Percentiles rank a stretch among this genome's conserved stretches.
Evolutionary conservation across 345 rosid genomes (phyloP).

Genomic region (Erucastrum elatum): DNA sequence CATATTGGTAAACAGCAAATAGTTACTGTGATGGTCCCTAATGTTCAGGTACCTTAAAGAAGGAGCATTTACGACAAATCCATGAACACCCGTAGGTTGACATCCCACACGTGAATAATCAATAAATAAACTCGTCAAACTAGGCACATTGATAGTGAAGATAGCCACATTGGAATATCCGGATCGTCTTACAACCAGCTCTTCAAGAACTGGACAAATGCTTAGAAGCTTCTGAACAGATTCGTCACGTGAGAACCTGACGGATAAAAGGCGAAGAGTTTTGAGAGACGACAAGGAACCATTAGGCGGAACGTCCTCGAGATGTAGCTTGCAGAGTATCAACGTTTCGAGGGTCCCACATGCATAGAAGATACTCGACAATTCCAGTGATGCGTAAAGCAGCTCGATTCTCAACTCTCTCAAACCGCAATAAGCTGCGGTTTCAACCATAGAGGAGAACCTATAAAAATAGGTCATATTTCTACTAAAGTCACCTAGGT

Average conservation of each 20-base stretch:
- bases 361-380: not conserved
- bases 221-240: constrained; percentile 13
- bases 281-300: not conserved
- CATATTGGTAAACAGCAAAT: not conserved
- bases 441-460: not conserved
- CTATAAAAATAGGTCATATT: not conserved
- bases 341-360: constrained; percentile 6
- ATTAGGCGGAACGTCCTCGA: not conserved
- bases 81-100: constrained; percentile 6
- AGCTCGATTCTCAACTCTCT: constrained; percentile 10
- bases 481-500: too few relatives aligned
- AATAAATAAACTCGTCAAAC: constrained; percentile 3
- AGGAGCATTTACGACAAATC: constrained; percentile 11
- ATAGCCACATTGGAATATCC: not conserved
- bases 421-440: not conserved
- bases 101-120: not conserved
- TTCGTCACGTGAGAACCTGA: constrained; percentile 14
- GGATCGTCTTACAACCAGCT: not conserved
- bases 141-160: constrained; percentile 7
- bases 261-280: constrained; percentile 3
- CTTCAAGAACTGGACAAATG: constrained; percentile 5
- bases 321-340: not conserved
- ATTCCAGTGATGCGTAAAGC: not conserved
- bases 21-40: constrained; percentile 2
- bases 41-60: not conserved